Conservation (phyloP, 192 early-diverging fungal genomes). For the Podochytrium sp. region DNA sequence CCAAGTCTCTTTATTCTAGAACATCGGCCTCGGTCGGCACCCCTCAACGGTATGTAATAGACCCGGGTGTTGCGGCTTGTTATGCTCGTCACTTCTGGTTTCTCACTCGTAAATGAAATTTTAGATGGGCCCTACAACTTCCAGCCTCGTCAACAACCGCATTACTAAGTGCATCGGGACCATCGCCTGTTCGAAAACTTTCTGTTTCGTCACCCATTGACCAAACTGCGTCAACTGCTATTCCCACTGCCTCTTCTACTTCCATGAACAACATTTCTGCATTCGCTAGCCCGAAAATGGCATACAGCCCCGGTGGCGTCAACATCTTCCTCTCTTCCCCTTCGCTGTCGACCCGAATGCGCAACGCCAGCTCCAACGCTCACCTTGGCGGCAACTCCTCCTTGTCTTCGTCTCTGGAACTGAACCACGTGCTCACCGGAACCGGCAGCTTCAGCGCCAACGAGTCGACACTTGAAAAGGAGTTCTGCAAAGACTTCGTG, state of each 20-base stretch:
- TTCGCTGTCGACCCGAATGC: neutral
- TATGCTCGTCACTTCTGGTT: neutral
- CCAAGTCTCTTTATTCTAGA: neutral
- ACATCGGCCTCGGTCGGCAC: neutral
- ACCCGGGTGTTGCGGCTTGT: neutral
- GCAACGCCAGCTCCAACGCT: constrained; percentile 12
- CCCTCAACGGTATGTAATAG: neutral
- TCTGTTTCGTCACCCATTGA: neutral
- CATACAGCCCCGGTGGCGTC: neutral
- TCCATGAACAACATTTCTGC: too few species aligned
- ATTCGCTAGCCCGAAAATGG: constrained; percentile 6
- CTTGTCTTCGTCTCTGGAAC: constrained; percentile 21
- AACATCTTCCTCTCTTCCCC: neutral
- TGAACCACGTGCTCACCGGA: neutral
- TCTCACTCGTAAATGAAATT: neutral
- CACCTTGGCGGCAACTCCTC: neutral
- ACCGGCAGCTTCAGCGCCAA: neutral
- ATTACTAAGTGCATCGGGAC: neutral
- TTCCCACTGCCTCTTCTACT: neutral
- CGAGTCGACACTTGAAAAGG: constrained; percentile 63
- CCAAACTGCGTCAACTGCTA: neutral
- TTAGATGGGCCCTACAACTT: constrained; percentile 16
- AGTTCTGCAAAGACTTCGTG: constrained; percentile 88
- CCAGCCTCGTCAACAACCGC: neutral
- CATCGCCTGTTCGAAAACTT: neutral